A percentile compares a stretch with the other conserved stretches of the same genome.
These are phyloP conservation scores for Fraxinus albicans DNA, from an alignment of 305 asterid genomes.

Conservation along the genomic window DNA sequence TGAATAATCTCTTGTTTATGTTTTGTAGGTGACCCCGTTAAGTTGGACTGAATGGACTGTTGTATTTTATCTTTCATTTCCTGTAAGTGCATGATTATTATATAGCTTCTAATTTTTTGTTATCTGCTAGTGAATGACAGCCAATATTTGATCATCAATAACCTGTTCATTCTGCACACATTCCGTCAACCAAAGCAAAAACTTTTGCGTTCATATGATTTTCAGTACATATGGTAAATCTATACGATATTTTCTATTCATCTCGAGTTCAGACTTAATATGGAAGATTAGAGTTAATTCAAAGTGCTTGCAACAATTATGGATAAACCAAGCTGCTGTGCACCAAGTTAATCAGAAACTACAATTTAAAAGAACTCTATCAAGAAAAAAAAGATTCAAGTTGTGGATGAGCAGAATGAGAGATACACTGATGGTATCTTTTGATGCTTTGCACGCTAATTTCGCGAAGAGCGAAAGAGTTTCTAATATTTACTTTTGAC, in stretches of 20 bases:
- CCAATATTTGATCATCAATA: neutral
- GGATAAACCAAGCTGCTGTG: neutral
- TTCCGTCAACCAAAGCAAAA: neutral
- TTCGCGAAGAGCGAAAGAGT: neutral
- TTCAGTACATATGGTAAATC: neutral
- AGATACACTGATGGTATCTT: neutral
- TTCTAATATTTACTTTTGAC: neutral
- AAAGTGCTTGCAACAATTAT: neutral
- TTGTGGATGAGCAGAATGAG: neutral
- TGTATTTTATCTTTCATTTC: slow-evolving; percentile 91
- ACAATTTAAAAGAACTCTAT: neutral
- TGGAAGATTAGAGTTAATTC: neutral
- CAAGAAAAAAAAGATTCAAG: neutral
- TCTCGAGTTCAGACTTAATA: neutral
- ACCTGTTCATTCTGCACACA: neutral
- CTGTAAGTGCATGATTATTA: slow-evolving; percentile 54
- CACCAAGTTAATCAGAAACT: neutral
- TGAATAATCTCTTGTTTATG: slow-evolving; percentile 21
- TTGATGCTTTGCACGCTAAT: neutral
- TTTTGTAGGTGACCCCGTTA: slow-evolving; percentile 77
- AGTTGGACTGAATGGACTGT: slow-evolving; percentile 93
- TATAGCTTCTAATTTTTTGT: neutral
- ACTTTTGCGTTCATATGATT: neutral
- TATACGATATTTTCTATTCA: neutral
- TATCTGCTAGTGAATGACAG: neutral